A percentile compares a stretch with the other conserved stretches of the same genome.
These are phyloP conservation scores for Picochlorum costavermella DNA, from an alignment of 139 green algal species.

Conservation along the genomic window DNA sequence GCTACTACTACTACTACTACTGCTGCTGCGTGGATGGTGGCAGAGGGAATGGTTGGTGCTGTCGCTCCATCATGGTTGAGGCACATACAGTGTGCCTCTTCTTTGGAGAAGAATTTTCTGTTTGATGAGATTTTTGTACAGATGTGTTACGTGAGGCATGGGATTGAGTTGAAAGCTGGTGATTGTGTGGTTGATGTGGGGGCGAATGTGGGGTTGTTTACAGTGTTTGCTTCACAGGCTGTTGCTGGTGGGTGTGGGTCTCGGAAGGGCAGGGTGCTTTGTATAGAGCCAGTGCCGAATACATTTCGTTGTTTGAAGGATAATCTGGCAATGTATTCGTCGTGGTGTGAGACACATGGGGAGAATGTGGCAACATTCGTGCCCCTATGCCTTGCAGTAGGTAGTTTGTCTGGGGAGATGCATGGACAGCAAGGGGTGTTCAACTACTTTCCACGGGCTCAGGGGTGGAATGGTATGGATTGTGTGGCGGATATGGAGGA, in stretches of 20 bases:
- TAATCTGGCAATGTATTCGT: constrained; percentile 17
- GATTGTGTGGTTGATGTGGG: constrained; percentile 41
- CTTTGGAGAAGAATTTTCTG: constrained; percentile 20
- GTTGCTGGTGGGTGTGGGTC: neutral
- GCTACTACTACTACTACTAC: no score
- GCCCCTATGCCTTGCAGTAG: neutral
- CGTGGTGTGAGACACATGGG: neutral
- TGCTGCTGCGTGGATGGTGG: no score
- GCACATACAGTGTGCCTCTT: constrained; percentile 9
- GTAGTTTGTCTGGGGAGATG: constrained; percentile 18
- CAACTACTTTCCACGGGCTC: constrained; percentile 30
- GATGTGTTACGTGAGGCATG: constrained; percentile 19
- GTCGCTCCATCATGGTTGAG: neutral
- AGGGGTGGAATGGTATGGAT: constrained; percentile 35
- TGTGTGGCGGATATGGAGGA: constrained; percentile 20
- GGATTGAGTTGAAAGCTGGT: constrained; percentile 4
- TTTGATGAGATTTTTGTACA: constrained; percentile 23
- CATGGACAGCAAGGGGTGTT: constrained; percentile 7
- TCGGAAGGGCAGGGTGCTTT: neutral
- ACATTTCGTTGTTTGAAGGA: constrained; percentile 1
- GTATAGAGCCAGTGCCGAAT: constrained; percentile 19
- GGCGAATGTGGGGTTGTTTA: constrained; percentile 47
- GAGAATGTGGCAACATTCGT: neutral
- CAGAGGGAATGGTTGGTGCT: neutral
- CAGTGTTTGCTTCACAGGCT: constrained; percentile 18